Base-by-base conservation (phyloP, 768 basidiomycete genomes). In the Boletus huronensis region DNA sequence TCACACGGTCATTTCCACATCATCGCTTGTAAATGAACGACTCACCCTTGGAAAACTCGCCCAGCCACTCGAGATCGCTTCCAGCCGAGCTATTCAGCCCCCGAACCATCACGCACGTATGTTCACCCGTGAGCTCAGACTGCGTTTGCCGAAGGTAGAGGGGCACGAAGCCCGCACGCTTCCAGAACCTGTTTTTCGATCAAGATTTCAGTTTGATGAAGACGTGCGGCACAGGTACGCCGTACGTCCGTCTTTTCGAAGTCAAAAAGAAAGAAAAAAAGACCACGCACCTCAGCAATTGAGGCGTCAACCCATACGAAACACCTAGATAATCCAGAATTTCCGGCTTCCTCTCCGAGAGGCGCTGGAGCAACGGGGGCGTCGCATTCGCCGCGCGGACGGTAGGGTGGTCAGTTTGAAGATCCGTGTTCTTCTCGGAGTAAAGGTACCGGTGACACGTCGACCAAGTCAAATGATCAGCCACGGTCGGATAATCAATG, bases 71-170 rank as follows among this genome's bases (percentile, higher is more conserved):
- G 36, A 90, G 70, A 55, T 87, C 87, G 29, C 73, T 68, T 39
- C 79, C 82, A 16, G 70, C 71, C 35, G 79, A 85, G 67, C 79
- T 88, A 67, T 83, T 87, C 69, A 98, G 73, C 0, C 90, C 87
- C 31, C 91, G 81, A 1, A 96, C 82, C 97, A 99, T 98, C 34
- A 98, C 87, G 65, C 93, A 95, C 0, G 92, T 90, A 66, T 97
- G 89, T 72, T 99, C 97, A 36, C 97, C 97, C 0, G 97, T 99
- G 48, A 98, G 78, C 63, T 97, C 94, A 68, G 93, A 97, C 54
- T 86, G 79, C 6, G 93, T 96, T 72, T 98, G 97, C 29, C 96
- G 85, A 29, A 98, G 72, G 65, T 98, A 98, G 14, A 98, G 77
- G 0, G 97, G 97, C 0, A 91, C 81, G 68, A 88, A 99, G 13